Evolutionary conservation across 345 rosid species (phyloP), one percentile per base, ranked within the genome.

Genomic region (Lepidium sativum): DNA sequence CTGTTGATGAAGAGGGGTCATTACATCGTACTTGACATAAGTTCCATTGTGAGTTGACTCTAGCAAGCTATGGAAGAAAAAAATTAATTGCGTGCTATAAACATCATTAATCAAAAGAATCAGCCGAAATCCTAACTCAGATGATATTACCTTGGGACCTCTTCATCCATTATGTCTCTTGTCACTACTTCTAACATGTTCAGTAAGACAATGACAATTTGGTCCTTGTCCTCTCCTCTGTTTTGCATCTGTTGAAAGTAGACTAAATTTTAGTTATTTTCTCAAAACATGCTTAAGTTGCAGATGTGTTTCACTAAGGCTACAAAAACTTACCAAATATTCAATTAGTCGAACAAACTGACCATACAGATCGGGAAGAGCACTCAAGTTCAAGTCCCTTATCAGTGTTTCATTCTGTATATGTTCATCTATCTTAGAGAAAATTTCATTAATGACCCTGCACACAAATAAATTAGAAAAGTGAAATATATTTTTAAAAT

Each of bases 341-440:
- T 84, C 76, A 67, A 86, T 88, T 54, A 91, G 92, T 76, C 78
- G 73, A 71, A 88, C 84, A 76, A 81, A 81, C 48, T 86, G 92
- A 10, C 78, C 77, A 69, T 91, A 83, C 63, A 91, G 86, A 72
- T 70, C 78, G 6, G 96, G 96, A 51, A 91, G 89, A 63, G 91
- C 91, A 67, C 85, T 83, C 87, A 91, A 77, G 45, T 71, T 80
- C 75, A 75, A 71, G 4, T 83, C 85, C 10, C 1, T 52, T 55
- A 86, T 79, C 74, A 88, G 71, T 40, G 67, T 65, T 63, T 72
- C 79, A 0, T 9, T 65, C 4, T 7, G 12, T 56, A 84, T 75
- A 67, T 67, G 88, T 0, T 67, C 70, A 34, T 88, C 80, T 54
- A 91, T 86, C 57, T 69, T 77, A 31, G 32, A 2, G 60, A 91